Base-by-base conservation (phyloP, 768 basidiomycete genomes). In the Phaeotremella skinneri region DNA sequence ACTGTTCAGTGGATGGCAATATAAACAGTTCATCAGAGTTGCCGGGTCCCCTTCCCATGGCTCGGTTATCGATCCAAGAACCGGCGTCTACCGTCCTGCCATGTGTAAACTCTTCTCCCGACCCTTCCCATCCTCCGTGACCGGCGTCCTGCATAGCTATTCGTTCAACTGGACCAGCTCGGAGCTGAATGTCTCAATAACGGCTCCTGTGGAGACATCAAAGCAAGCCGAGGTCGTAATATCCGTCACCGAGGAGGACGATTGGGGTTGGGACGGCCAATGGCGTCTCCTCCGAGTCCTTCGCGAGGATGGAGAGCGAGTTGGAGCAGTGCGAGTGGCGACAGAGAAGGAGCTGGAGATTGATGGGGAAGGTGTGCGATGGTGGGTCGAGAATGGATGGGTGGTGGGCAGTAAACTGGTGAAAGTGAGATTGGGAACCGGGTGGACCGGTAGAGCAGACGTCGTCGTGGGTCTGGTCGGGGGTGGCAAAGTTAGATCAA, bases 51-150 rank as follows among this genome's bases (percentile, higher is more conserved):
- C 60, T 2, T 55, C 60, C 7, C 50, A 61, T 37, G 60, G 60
- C 25, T 56, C 60, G 11, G 42, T 61, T 3, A 50, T 61, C 29
- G 60, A 61, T 29, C 60, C 60, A 3, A 48, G 51, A 17, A 61
- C 60, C 9, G 60, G 60, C 27, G 54, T 56, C 4, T 61, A 61
- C 32, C 54, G 60, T 25, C 55, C 60, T 13, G 60, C 55, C 21
- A 61, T 61, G 60, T 61, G 60, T 30, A 51, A 53, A 25, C 55
- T 61, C 31, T 61, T 61, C 39, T 56, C 55, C n/a, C 60, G 60
- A 14, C 60, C 60, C 3, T 61, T 39, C 39, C 60, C 60, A 16
- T 56, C 55, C 9, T 55, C 60, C 23, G 60, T 61, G 9, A 51
- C 48, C n/a, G 60, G 60, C 23, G 42, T 51, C n/a, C 50, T 61